Base-by-base conservation (phyloP, 306 rosid species). In the Glycine latifolia region DNA sequence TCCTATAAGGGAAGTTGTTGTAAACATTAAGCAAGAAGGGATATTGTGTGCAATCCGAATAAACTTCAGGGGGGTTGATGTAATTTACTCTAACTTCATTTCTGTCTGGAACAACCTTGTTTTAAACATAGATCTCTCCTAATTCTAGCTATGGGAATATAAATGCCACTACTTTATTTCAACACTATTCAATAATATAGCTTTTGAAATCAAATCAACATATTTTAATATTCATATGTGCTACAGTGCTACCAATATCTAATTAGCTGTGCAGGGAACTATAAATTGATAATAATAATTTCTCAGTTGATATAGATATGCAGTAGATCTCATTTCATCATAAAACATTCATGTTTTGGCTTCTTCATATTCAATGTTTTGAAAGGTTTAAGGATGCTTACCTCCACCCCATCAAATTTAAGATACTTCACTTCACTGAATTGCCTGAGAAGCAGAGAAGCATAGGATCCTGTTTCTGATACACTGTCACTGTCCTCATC, bases 331-430 rank as follows among this genome's bases (percentile, higher is more conserved):
- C 12, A 14, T 61, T 0, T n/a, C 20, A 54, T 54, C 17, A 31
- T 31, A 76, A 33, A 47, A 13, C 8, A 6, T 14, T 39, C 44
- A 53, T 39, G 48, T 53, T 53, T 20, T 68, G 49, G 5, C 59
- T 13, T 56, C 17, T 4, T 10, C 66, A 67, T 5, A 14, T 26
- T 35, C 15, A 52, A 3, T 33, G 43, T 63, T 35, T 16, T 7
- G 63, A 56, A 81, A 1, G 14, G 55, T 13, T 39, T 2, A 61
- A 52, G 15, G 9, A 48, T 4, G 53, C 52, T 9, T 69, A 82
- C 82, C 66, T 58, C 71, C 0, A 37, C 13, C 41, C 52, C 43
- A 2, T 41, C 41, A 59, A 82, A 69, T 49, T 20, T 59, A 71
- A 82, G 60, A 76, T 3, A 12, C 33, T 39, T 13, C 16, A 71